These are phyloP conservation scores for Mycena belliarum DNA, from an alignment of 768 basidiomycete genomes.

Conservation along the genomic window DNA sequence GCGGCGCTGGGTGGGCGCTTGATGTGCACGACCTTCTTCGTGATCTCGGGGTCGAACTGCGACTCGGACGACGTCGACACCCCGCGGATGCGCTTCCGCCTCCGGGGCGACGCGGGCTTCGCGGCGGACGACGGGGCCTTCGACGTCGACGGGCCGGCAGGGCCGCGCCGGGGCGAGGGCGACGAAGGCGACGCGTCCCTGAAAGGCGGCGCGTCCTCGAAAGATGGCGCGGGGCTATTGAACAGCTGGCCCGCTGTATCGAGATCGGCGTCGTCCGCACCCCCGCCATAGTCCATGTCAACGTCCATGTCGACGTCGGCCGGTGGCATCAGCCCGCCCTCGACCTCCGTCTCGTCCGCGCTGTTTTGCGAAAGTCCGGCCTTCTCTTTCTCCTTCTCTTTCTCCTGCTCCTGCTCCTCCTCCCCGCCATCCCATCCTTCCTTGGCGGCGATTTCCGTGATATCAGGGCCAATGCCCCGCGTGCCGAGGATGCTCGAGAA, in stretches of 20 bases:
- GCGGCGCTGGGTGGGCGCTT: neutral
- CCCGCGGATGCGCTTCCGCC: neutral
- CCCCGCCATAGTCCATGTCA: neutral
- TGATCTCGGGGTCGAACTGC: slow-evolving; percentile 3
- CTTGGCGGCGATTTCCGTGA: slow-evolving; percentile 10
- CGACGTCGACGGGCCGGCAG: neutral
- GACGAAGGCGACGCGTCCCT: neutral
- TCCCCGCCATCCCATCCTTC: slow-evolving; percentile 5
- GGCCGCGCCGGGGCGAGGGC: neutral
- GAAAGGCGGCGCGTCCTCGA: neutral
- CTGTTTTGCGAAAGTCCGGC: slow-evolving; percentile 7
- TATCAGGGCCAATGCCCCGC: slow-evolving; percentile 33
- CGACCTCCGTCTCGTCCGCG: slow-evolving; percentile 20
- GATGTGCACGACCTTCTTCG: slow-evolving; percentile 7
- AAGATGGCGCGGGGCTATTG: neutral
- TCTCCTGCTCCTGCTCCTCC: neutral
- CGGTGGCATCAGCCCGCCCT: slow-evolving; percentile 12
- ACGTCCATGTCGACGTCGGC: slow-evolving; percentile 11
- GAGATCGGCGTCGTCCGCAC: neutral
- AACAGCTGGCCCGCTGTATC: neutral
- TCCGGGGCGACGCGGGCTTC: neutral
- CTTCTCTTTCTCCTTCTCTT: no score
- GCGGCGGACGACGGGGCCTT: neutral
- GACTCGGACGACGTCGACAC: slow-evolving; percentile 3
- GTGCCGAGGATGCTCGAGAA: slow-evolving; percentile 51